These are phyloP conservation scores for Fragilariopsis cylindrus DNA, from an alignment of 108 stramenopile genomes.

Conservation along the genomic window DNA sequence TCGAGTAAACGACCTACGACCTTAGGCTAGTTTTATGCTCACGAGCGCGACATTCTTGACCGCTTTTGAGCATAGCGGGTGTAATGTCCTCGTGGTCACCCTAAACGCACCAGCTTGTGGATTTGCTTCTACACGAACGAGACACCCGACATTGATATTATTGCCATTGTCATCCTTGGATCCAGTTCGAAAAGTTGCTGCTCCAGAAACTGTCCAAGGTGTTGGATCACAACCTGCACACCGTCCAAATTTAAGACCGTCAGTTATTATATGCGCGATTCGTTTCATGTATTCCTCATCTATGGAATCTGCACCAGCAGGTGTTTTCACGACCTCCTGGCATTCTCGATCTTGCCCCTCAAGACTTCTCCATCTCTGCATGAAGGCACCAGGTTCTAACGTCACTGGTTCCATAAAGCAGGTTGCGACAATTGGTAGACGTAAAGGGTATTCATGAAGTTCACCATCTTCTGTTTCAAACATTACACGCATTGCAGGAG, in stretches of 20 bases:
- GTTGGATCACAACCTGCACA: conserved; percentile 87
- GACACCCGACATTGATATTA: conserved; percentile 88
- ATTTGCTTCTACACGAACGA: conserved; percentile 90
- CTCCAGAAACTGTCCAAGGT: conserved; percentile 88
- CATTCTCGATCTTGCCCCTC: conserved; percentile 90
- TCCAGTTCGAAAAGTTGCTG: conserved; percentile 85
- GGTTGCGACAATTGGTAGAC: conserved; percentile 90
- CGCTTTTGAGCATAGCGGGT: conserved; percentile 87
- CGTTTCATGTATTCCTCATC: conserved; percentile 87
- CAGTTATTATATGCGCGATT: conserved; percentile 78
- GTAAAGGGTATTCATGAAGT: conserved; percentile 82
- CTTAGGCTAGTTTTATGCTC: conserved; percentile 78
- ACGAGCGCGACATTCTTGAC: conserved; percentile 90
- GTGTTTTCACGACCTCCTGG: conserved; percentile 91
- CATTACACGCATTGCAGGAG: conserved; percentile 83
- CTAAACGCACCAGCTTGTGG: conserved; percentile 87
- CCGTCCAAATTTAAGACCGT: conserved; percentile 84
- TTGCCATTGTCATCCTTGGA: conserved; percentile 88
- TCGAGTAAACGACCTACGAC: too few relatives aligned
- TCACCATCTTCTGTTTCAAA: conserved; percentile 85
- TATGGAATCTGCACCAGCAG: conserved; percentile 66
- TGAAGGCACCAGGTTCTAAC: conserved; percentile 79
- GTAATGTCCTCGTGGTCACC: conserved; percentile 87
- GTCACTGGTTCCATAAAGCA: conserved; percentile 92
- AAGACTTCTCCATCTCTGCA: conserved; percentile 91